A percentile compares a stretch with the other conserved stretches of the same genome.
Conservation (phyloP, 192 early-diverging fungal genomes). For the Mortierella claussenii region DNA sequence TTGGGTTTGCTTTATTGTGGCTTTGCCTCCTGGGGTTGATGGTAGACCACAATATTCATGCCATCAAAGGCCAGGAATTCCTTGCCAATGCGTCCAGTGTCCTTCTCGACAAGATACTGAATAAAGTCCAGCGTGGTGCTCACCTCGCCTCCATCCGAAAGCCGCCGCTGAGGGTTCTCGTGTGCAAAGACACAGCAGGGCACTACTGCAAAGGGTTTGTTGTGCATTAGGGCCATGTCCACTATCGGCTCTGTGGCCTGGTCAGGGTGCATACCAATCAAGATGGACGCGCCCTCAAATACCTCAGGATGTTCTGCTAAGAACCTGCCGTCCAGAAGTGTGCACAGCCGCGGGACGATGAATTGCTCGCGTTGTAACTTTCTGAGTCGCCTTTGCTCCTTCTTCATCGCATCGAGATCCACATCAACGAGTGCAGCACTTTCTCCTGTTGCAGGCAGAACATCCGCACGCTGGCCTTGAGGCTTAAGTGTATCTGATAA, state of each 20-base stretch:
- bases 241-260: constrained; percentile 71
- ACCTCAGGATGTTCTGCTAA: constrained; percentile 21
- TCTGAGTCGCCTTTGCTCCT: constrained; percentile 22
- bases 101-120: constrained; percentile 58
- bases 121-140: constrained; percentile 57
- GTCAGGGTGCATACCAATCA: constrained; percentile 69
- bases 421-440: too few relatives aligned
- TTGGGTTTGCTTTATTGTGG: too few relatives aligned
- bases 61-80: constrained; percentile 49
- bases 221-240: constrained; percentile 53
- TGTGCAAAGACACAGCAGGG: constrained; percentile 62
- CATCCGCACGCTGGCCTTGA: too few relatives aligned
- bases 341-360: constrained; percentile 32
- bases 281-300: constrained; percentile 47
- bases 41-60: constrained; percentile 35
- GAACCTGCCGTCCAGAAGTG: constrained; percentile 53
- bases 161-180: constrained; percentile 58
- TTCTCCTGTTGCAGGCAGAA: too few relatives aligned
- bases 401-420: background rate
- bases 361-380: constrained; percentile 20
- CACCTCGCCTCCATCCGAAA: constrained; percentile 44
- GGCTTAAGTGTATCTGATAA: background rate
- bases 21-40: too few relatives aligned
- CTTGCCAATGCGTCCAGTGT: background rate
- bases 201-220: constrained; percentile 62